Base-by-base conservation (phyloP, 78 protist species). In the Acrasis kona region DNA sequence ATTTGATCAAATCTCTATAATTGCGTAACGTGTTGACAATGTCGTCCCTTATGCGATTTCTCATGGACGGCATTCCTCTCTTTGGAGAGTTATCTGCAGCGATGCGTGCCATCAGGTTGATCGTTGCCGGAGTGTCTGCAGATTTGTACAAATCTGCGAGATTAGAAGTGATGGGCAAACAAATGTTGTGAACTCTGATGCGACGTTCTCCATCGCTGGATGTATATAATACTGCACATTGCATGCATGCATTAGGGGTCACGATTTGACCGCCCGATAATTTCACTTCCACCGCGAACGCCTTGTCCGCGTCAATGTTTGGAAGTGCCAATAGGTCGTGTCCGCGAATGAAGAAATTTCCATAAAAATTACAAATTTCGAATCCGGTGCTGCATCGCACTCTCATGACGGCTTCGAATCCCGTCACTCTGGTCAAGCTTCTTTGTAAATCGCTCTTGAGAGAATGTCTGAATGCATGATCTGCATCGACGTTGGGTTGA, bases 191-290 rank as follows among this genome's bases (percentile, higher is more conserved):
- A 19, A 67, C 71, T 30, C 89, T 82, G 65, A 85, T 74, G 50
- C 84, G 84, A 7, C 89, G 84, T 70, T 79, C 78, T 31, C 89
- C 89, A 28, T 32, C n/a, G 37, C 40, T 1, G 8, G 58, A 74
- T 27, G 88, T 84, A 71, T 79, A 84, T 10, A 84, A 82, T 19
- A 75, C 31, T 3, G 88, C 83, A 28, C 38, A 82, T 77, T 84
- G 84, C 10, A 85, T 19, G 78, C 67, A 73, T 0, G 76, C 78
- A 1, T 42, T 28, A 0, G n/a, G 8, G 39, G 71, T 67, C 19
- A 19, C 19, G 19, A 50, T 50, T 12, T 30, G n/a, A 31, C 66
- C 19, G 19, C 66, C 19, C 35, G 19, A 19, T 30, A 30, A 29
- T 67, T 19, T 19, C n/a, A 67, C 19, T 30, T 30, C 19, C 19